Evolutionary conservation across 2,329 filamentous ascomycete species (phyloP).

Genomic region (Venturia oleaginea): DNA sequence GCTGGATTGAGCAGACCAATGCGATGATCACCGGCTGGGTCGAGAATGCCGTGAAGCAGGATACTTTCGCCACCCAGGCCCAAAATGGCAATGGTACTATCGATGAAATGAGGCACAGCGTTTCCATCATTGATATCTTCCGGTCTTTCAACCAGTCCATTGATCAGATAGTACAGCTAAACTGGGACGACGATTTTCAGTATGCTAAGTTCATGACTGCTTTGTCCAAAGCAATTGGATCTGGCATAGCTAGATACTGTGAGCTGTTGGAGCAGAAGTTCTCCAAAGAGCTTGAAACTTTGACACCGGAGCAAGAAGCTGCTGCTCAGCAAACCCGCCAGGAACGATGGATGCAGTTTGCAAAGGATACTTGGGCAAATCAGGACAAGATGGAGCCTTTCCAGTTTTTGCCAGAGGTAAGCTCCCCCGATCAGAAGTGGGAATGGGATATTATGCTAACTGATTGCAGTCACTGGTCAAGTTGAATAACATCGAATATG

Average conservation of each 20-base stretch:
- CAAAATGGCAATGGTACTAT: constrained; percentile 53
- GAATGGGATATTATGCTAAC: neutral
- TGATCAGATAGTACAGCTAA: constrained; percentile 73
- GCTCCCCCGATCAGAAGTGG: constrained; percentile 8
- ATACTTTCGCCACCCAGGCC: constrained; percentile 68
- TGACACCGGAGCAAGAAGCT: constrained; percentile 78
- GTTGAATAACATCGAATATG: constrained; percentile 94
- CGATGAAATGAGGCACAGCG: constrained; percentile 82
- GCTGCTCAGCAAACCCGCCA: constrained; percentile 71
- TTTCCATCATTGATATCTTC: constrained; percentile 89
- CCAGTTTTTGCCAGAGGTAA: constrained; percentile 86
- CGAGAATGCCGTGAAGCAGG: constrained; percentile 82
- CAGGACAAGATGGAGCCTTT: constrained; percentile 95
- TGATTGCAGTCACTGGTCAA: constrained; percentile 76
- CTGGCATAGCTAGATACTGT: constrained; percentile 79
- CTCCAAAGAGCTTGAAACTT: constrained; percentile 82
- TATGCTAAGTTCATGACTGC: constrained; percentile 97
- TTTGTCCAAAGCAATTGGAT: constrained; percentile 73
- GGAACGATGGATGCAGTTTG: constrained; percentile 86
- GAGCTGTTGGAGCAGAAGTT: constrained; percentile 83
- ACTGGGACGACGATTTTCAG: constrained; percentile 90
- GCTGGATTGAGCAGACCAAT: constrained; percentile 81
- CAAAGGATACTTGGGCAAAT: constrained; percentile 84
- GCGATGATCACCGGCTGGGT: constrained; percentile 73
- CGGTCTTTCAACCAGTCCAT: constrained; percentile 87